Evolutionary conservation across 148 eudicot species (phyloP).

Genomic region (Vaccinium corymbosum): DNA sequence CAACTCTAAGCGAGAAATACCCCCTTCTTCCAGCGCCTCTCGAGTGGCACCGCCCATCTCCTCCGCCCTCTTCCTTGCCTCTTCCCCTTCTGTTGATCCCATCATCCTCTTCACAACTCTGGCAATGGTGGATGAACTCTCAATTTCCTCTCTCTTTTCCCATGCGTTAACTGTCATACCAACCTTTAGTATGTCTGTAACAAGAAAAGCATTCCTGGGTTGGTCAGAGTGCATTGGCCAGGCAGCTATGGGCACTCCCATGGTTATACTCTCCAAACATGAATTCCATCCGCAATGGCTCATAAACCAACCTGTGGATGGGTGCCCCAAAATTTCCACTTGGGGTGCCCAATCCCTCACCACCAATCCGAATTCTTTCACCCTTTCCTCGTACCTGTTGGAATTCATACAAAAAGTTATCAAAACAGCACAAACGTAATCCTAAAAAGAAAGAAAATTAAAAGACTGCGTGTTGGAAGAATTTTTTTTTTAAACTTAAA

Average conservation of each 20-base stretch:
- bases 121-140: not conserved
- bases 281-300: conserved; percentile 12
- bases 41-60: not conserved
- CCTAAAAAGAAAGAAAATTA: too few species aligned
- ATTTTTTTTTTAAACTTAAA: too few species aligned
- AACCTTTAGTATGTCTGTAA: not conserved
- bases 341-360: conserved; percentile 12
- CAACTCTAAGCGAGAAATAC: conserved; percentile 15
- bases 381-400: conserved; percentile 1
- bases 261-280: not conserved
- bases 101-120: not conserved
- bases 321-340: not conserved
- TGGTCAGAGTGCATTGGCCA: conserved; percentile 16
- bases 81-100: conserved; percentile 19
- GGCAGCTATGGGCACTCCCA: not conserved
- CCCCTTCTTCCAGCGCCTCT: conserved; percentile 4
- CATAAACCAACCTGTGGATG: not conserved
- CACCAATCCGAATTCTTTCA: not conserved
- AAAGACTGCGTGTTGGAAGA: too few species aligned
- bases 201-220: not conserved
- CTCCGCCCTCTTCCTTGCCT: conserved; percentile 13
- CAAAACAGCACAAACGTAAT: too few species aligned
- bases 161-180: not conserved
- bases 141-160: not conserved
- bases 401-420: not conserved